Conservation (phyloP, 805 yeast species). For the Ogataea neopini region DNA sequence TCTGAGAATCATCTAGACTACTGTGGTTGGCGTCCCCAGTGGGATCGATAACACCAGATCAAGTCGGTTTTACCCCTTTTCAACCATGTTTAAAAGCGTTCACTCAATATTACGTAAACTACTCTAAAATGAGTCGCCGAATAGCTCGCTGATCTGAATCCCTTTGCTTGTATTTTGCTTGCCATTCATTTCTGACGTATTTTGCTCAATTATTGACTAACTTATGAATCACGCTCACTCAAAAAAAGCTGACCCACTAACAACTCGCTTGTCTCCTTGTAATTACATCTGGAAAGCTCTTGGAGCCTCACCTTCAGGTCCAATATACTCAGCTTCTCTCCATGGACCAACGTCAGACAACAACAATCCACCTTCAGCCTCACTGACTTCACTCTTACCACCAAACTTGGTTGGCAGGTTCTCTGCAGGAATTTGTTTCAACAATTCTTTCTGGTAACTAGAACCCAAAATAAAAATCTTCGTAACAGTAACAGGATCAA, state of each 20-base stretch:
- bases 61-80: too few relatives aligned
- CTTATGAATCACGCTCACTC: neutral
- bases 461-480: conserved; percentile 88
- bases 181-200: too few relatives aligned
- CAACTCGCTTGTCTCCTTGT: neutral
- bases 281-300: conserved; percentile 38
- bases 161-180: too few relatives aligned
- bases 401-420: conserved; percentile 92
- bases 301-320: conserved; percentile 96
- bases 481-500: conserved; percentile 96
- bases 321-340: conserved; percentile 87
- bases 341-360: conserved; percentile 95
- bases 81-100: too few relatives aligned
- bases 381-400: conserved; percentile 68
- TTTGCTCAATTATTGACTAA: too few relatives aligned
- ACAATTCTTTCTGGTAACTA: conserved; percentile 75
- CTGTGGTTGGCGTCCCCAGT: too few relatives aligned
- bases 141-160: too few relatives aligned
- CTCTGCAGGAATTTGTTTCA: conserved; percentile 90
- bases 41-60: too few relatives aligned
- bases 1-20: too few relatives aligned
- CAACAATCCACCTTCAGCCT: conserved; percentile 76
- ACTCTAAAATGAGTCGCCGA: too few relatives aligned
- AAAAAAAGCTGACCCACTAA: neutral
- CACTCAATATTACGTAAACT: too few relatives aligned